Percentiles rank a stretch among this genome's conserved stretches.
These are phyloP conservation scores for Lentinula aciculospora DNA, from an alignment of 768 basidiomycete genomes.

Conservation along the genomic window DNA sequence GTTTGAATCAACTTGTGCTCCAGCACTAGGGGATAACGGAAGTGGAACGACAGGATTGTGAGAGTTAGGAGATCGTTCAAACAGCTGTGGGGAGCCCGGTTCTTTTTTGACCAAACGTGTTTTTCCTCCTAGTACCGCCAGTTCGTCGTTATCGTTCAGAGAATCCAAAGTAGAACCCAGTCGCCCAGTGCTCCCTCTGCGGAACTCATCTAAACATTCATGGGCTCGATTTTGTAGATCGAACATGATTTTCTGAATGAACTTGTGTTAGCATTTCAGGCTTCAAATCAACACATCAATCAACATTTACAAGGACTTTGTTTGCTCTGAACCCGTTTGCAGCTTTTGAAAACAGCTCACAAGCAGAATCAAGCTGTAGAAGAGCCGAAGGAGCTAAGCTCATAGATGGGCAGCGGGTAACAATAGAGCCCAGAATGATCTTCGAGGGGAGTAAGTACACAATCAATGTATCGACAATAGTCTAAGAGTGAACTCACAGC, in stretches of 20 bases:
- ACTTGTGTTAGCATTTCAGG: background rate
- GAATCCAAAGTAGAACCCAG: constrained; percentile 33
- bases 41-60: constrained; percentile 70
- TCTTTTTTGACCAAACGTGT: constrained; percentile 64
- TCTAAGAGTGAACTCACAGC: constrained; percentile 38
- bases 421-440: constrained; percentile 73
- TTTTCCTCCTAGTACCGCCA: constrained; percentile 58
- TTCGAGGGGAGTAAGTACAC: constrained; percentile 17
- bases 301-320: constrained; percentile 47
- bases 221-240: constrained; percentile 62
- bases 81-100: constrained; percentile 44
- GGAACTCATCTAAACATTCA: constrained; percentile 55
- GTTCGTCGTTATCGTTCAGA: constrained; percentile 54
- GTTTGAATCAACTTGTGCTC: constrained; percentile 51
- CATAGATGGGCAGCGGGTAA: constrained; percentile 76
- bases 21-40: constrained; percentile 47
- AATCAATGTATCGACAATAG: background rate
- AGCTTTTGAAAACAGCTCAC: constrained; percentile 67
- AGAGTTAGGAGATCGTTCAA: constrained; percentile 66
- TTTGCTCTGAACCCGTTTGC: constrained; percentile 60
- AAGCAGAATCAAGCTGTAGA: constrained; percentile 68
- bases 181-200: constrained; percentile 46
- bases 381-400: constrained; percentile 72
- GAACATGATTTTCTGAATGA: constrained; percentile 56
- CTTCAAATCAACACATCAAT: background rate